phyloP scores from a whole-genome alignment of 2,329 filamentous ascomycete genomes.

The Ilyonectria destructans region DNA sequence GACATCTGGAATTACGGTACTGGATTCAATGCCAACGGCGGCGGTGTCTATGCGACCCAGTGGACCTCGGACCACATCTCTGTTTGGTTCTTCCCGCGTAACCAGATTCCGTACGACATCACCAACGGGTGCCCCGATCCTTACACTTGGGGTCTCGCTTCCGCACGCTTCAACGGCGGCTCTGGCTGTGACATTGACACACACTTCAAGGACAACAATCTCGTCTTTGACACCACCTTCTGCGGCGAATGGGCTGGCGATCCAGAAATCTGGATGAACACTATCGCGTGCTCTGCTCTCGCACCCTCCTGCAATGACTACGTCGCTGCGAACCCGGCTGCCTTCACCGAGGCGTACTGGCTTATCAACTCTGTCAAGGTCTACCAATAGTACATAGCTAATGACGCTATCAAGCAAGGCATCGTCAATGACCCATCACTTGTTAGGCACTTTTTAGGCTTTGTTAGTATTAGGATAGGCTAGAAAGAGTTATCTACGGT shows the following conservation, averaged over 20 bases:
- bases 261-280: no score
- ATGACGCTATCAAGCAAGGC: no score
- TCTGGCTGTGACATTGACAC: conserved; percentile 77
- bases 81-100: conserved; percentile 83
- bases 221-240: conserved; percentile 83
- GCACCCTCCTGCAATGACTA: conserved; percentile 78
- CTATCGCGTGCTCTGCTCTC: no score
- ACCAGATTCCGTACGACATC: conserved; percentile 73
- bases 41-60: conserved; percentile 78
- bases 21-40: conserved; percentile 76
- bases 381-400: conserved; percentile 59
- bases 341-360: conserved; percentile 81
- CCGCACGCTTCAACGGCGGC: conserved; percentile 74
- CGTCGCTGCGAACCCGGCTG: conserved; percentile 76
- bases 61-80: conserved; percentile 79
- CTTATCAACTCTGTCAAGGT: conserved; percentile 77
- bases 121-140: conserved; percentile 72
- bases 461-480: no score
- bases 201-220: conserved; percentile 78
- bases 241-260: conserved; percentile 76
- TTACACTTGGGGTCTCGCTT: conserved; percentile 74
- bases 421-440: no score
- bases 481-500: no score
- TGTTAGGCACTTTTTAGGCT: no score
- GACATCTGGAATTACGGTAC: conserved; percentile 68